Conservation (phyloP, 2,329 filamentous ascomycete species). For the Verticillium zaregamsianum region DNA sequence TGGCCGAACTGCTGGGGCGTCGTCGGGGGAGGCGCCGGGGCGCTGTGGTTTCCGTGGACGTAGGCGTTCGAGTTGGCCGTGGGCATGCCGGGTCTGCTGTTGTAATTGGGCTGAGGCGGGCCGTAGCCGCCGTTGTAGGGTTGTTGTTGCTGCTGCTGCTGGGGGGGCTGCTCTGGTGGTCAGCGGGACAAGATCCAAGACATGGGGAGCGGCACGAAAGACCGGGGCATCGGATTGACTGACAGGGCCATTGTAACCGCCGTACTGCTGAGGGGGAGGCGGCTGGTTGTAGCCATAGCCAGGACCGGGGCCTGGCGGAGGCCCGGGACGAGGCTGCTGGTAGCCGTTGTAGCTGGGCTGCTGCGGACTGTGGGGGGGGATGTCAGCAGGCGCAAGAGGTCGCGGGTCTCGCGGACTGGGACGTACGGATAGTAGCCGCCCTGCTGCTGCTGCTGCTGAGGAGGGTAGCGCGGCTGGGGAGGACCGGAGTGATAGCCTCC, state of each 20-base stretch:
- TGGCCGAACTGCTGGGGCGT: conserved; percentile 57
- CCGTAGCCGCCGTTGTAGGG: conserved; percentile 28
- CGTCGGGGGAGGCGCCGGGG: conserved; percentile 40
- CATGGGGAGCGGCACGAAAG: background rate
- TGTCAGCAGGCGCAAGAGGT: conserved; percentile 13
- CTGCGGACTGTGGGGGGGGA: conserved; percentile 25
- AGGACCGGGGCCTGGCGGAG: conserved; percentile 32
- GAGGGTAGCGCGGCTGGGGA: conserved; percentile 25
- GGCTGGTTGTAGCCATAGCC: conserved; percentile 42
- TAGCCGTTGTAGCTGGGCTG: conserved; percentile 43
- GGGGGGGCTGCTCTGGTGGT: conserved; percentile 19
- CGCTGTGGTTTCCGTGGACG: conserved; percentile 22
- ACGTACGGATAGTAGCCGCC: conserved; percentile 49
- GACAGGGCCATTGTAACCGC: conserved; percentile 25
- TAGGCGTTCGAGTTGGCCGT: conserved; percentile 20
- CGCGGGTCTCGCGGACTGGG: conserved; percentile 42
- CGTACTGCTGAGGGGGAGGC: conserved; percentile 43
- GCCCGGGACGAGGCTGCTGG: conserved; percentile 34
- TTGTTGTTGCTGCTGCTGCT: conserved; percentile 32
- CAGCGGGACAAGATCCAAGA: background rate
- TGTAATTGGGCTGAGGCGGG: conserved; percentile 41
- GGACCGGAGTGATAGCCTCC: conserved; percentile 36
- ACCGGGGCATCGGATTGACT: conserved; percentile 3
- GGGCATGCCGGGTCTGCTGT: conserved; percentile 33
- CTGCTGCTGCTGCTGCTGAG: conserved; percentile 36